Evolutionary conservation across 75 land plant genomes (phyloP), one percentile per base, ranked within the genome.

Genomic region (Pseudotsuga menziesii): DNA sequence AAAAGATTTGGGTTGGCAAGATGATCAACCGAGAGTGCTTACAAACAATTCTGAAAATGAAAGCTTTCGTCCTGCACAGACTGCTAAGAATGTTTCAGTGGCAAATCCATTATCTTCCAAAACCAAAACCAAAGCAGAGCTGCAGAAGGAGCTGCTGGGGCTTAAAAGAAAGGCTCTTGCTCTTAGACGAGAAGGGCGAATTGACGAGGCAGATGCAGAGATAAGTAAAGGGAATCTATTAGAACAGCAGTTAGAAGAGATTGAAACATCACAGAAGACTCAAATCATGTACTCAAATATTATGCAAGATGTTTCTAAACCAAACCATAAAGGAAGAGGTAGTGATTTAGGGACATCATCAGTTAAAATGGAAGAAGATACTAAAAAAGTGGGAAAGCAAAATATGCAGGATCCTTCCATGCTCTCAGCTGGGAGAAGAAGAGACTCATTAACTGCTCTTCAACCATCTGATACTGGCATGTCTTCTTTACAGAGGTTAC

Each of bases 351-450:
- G n/a, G 20, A 61, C 26, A 57, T 25, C 55, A 25, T 62, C 62
- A 41, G 73, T 74, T 52, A 55, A 20, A 20, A 85, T 57, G 29
- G 80, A 81, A 58, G 85, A 22, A 60, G 83, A 60, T 67, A 82
- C 80, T 19, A 87, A 77, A 3, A 90, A 86, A 67, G 87, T 95
- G 32, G 83, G 91, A 52, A 91, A 89, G 41, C 84, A 91, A 57
- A 94, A 93, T 52, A 80, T 91, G 91, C 77, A 85, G 26, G 98
- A 95, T 78, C 98, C 98, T 4, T 72, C 79, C 11, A 89, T 91
- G 80, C 81, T 91, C 41, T 83, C 85, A 73, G 81, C 89, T 57
- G n/a, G n/a, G n/a, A n/a, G n/a, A 39, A 15, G 17, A 25, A 76
- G 62, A 80, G 75, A 64, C 55, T 58, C 22, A 27, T 20, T 48